Percentiles rank a stretch among this genome's conserved stretches.
These are phyloP conservation scores for Lachancea kluyveri DNA, from an alignment of 805 yeast genomes.

Conservation along the genomic window DNA sequence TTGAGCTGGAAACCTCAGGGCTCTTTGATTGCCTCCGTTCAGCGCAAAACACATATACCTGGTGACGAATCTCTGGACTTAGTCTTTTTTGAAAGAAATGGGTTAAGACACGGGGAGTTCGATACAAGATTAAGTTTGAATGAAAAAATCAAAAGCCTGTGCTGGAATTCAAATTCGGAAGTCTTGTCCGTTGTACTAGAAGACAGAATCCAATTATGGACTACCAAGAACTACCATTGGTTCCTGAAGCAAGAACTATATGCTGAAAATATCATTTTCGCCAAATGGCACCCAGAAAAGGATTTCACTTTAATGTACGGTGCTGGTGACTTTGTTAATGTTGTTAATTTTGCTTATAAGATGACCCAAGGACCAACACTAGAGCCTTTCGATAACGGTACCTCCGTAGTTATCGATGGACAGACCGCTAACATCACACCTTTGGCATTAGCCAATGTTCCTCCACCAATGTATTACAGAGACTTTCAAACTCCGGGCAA, in stretches of 20 bases:
- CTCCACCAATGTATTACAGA: constrained; percentile 86
- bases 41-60: constrained; percentile 40
- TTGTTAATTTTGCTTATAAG: constrained; percentile 61
- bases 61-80: constrained; percentile 39
- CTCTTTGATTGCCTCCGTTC: constrained; percentile 75
- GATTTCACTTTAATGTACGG: constrained; percentile 70
- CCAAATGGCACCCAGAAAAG: constrained; percentile 86
- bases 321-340: constrained; percentile 44
- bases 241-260: constrained; percentile 76
- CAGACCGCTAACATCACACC: constrained; percentile 68
- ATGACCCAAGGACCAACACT: constrained; percentile 62
- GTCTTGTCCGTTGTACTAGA: constrained; percentile 61
- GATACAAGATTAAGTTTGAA: constrained; percentile 53
- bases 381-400: constrained; percentile 68
- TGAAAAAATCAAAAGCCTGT: constrained; percentile 43
- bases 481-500: constrained; percentile 50
- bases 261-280: constrained; percentile 32
- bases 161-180: constrained; percentile 82
- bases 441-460: constrained; percentile 75
- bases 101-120: constrained; percentile 85
- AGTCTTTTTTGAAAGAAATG: constrained; percentile 88
- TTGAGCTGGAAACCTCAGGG: constrained; percentile 92
- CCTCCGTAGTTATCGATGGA: constrained; percentile 80
- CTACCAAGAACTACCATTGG: constrained; percentile 92
- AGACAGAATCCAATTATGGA: constrained; percentile 78